Conservation (phyloP, 176 grass and related monocot genomes). For the Musa itinerans region DNA sequence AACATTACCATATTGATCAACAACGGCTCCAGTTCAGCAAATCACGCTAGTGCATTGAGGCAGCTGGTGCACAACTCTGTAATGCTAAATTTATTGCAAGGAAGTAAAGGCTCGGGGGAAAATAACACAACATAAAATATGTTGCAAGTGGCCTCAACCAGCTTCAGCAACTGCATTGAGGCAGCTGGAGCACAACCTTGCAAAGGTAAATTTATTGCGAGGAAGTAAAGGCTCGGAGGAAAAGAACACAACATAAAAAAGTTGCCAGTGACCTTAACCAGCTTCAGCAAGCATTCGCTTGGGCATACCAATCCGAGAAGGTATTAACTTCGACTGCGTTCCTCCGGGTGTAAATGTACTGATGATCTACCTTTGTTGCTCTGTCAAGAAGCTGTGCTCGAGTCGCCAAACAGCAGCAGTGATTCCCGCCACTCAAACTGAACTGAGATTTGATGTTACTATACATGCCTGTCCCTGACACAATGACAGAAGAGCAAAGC, state of each 20-base stretch:
- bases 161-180: neutral
- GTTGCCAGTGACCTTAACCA: neutral
- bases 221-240: neutral
- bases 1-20: neutral
- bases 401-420: neutral
- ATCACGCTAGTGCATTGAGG: neutral
- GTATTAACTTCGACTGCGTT: neutral
- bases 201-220: neutral
- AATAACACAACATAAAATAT: neutral
- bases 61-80: neutral
- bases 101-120: neutral
- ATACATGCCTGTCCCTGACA: neutral
- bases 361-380: neutral
- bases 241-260: neutral
- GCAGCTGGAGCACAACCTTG: neutral
- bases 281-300: neutral
- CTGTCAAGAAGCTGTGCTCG: neutral
- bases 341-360: no score
- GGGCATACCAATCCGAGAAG: neutral
- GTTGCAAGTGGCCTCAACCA: neutral
- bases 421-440: neutral
- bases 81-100: neutral
- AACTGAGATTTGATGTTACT: slow-evolving; percentile 4
- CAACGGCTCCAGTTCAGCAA: neutral
- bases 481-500: neutral